phyloP scores from a whole-genome alignment of 2,329 filamentous ascomycete species.

The Colletotrichum tamarilloi region DNA sequence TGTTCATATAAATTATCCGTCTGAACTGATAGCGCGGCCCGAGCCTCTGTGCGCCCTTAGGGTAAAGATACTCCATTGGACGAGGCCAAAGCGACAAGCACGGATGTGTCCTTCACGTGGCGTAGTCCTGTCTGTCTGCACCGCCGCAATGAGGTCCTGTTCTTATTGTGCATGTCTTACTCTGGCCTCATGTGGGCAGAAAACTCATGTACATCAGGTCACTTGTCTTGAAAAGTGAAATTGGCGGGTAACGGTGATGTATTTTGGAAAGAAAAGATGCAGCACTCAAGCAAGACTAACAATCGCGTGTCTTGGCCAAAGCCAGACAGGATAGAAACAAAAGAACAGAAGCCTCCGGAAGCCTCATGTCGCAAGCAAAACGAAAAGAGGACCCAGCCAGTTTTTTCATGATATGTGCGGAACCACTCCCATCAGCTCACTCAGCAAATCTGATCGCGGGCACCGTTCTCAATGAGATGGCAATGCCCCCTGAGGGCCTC shows the following conservation, averaged over 20 bases:
- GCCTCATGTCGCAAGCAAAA: background rate
- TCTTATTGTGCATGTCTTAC: background rate
- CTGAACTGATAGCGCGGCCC: background rate
- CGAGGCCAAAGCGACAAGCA: background rate
- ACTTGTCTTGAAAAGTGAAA: background rate
- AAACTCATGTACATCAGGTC: background rate
- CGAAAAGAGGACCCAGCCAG: background rate
- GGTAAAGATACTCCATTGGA: background rate
- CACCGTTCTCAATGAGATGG: background rate
- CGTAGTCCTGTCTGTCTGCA: background rate
- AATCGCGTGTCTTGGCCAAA: background rate
- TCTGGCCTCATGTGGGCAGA: background rate
- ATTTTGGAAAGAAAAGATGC: slow-evolving; percentile 4
- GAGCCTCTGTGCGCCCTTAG: background rate
- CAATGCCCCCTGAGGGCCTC: background rate
- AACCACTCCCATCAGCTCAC: background rate
- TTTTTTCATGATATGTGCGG: background rate
- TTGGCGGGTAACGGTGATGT: background rate
- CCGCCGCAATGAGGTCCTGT: background rate
- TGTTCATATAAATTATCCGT: background rate
- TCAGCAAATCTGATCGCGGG: background rate
- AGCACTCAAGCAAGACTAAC: slow-evolving; percentile 5
- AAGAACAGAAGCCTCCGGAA: slow-evolving; percentile 17
- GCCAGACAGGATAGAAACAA: slow-evolving; percentile 3
- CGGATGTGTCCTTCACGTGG: background rate